Conservation (phyloP, 441 rosid species). For the Rhodomyrtus psidioides region DNA sequence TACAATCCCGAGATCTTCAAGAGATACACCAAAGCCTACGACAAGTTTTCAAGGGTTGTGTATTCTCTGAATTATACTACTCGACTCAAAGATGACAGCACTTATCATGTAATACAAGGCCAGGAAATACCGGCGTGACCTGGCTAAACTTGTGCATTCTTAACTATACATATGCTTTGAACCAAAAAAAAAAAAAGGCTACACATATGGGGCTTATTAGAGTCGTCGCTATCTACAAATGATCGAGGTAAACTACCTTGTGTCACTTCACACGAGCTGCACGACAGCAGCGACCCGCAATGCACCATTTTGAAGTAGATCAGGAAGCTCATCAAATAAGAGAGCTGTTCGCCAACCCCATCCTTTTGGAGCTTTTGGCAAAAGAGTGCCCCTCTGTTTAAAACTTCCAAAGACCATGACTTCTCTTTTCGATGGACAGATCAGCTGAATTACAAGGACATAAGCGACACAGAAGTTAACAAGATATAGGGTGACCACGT, state of each 20-base stretch:
- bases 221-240: neutral
- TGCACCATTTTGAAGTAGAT: constrained; percentile 79
- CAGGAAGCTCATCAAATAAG: constrained; percentile 79
- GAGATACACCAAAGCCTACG: neutral
- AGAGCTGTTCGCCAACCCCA: constrained; percentile 99
- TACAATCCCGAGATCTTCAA: neutral
- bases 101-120: neutral
- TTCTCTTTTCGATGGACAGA: constrained; percentile 95
- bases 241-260: neutral
- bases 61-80: neutral
- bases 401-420: constrained; percentile 83
- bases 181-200: neutral
- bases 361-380: constrained; percentile 97
- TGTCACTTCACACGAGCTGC: constrained; percentile 63
- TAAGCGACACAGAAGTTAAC: neutral
- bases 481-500: neutral
- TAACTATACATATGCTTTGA: neutral
- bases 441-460: constrained; percentile 35
- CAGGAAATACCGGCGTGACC: neutral
- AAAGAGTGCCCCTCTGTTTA: constrained; percentile 80
- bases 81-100: neutral
- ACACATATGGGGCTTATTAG: neutral
- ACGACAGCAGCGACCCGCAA: constrained; percentile 81
- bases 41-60: neutral
- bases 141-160: neutral